Evolutionary conservation across 2,329 filamentous ascomycete genomes (phyloP).

Genomic region (Fusarium sp.): DNA sequence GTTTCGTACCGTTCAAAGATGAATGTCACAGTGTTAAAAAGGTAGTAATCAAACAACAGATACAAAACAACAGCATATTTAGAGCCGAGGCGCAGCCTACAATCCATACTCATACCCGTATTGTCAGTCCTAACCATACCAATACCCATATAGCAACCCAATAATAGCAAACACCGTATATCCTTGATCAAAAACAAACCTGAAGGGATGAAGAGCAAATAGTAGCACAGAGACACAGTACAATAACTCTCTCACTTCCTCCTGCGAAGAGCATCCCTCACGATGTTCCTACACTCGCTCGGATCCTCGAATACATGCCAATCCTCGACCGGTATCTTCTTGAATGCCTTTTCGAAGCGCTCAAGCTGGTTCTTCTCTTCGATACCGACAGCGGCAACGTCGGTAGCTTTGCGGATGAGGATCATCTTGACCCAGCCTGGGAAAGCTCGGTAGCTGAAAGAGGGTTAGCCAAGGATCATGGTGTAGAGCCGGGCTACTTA

Average conservation of each 20-base stretch:
- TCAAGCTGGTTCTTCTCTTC: constrained; percentile 76
- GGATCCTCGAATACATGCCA: constrained; percentile 89
- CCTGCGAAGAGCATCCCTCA: constrained; percentile 41
- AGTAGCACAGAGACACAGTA: neutral
- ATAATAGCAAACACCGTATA: neutral
- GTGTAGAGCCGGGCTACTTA: constrained; percentile 52
- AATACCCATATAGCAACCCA: neutral
- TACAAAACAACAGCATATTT: neutral
- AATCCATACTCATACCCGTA: neutral
- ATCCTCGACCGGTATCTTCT: constrained; percentile 70
- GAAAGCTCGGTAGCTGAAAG: constrained; percentile 64
- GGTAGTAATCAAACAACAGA: no score
- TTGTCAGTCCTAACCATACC: neutral
- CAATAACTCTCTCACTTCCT: constrained; percentile 3
- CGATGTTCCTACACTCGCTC: constrained; percentile 63
- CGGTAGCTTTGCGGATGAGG: constrained; percentile 83
- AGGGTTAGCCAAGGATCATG: constrained; percentile 18
- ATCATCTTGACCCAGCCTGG: constrained; percentile 84
- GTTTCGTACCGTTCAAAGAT: neutral
- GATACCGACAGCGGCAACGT: constrained; percentile 74
- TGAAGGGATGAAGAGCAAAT: neutral
- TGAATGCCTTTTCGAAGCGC: constrained; percentile 85
- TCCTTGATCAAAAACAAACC: neutral
- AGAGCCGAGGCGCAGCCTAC: neutral
- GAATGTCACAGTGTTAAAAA: no score